Percentiles rank a stretch among this genome's conserved stretches.
phyloP scores from a whole-genome alignment of 345 rosid genomes.

The Pugionium dolabratum region DNA sequence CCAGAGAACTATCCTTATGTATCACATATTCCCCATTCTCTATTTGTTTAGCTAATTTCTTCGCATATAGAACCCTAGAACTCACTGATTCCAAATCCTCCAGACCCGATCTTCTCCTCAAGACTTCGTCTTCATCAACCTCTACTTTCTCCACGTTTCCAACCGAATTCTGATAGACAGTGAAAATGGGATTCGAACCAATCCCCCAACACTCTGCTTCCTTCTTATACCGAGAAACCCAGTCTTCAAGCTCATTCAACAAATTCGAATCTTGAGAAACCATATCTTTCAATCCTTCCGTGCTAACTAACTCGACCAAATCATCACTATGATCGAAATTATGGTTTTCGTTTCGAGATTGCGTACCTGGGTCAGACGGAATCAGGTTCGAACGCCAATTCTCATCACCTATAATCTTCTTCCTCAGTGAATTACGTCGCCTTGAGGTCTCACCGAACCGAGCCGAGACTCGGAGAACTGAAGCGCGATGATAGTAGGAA shows the following conservation, averaged over 20 bases:
- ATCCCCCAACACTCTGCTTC: constrained; percentile 76
- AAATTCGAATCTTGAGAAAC: constrained; percentile 50
- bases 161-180: constrained; percentile 51
- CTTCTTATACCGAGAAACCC: constrained; percentile 62
- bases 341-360: constrained; percentile 30
- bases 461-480: constrained; percentile 49
- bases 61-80: constrained; percentile 54
- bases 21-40: constrained; percentile 59
- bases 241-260: constrained; percentile 58
- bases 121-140: constrained; percentile 61
- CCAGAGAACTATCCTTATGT: constrained; percentile 63
- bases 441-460: constrained; percentile 51
- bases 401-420: constrained; percentile 55
- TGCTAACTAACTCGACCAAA: constrained; percentile 30
- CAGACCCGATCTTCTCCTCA: constrained; percentile 44
- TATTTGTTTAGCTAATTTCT: constrained; percentile 64
- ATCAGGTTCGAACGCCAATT: constrained; percentile 53
- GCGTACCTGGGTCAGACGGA: constrained; percentile 41
- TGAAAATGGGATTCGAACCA: constrained; percentile 68
- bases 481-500: constrained; percentile 19
- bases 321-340: constrained; percentile 27
- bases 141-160: constrained; percentile 62
- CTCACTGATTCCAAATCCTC: constrained; percentile 43
- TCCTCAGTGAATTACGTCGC: constrained; percentile 71
- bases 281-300: constrained; percentile 37